Conservation (phyloP, 441 rosid species). For the Isatis lusitanica region DNA sequence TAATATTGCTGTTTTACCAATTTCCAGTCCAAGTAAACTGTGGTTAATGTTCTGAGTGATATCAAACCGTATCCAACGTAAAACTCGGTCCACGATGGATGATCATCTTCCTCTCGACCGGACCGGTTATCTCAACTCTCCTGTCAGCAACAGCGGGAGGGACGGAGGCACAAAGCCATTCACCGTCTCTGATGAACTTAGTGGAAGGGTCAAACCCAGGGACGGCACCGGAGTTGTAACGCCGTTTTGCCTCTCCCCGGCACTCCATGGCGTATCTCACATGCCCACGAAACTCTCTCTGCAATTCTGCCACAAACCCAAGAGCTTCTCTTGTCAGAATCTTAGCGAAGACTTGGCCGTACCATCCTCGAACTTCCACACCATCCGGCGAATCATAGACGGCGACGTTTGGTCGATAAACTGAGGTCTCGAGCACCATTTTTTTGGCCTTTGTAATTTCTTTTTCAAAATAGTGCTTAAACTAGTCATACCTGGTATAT, state of each 20-base stretch:
- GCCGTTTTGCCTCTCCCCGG: slow-evolving; percentile 59
- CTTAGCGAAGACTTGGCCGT: slow-evolving; percentile 57
- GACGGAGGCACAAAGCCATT: slow-evolving; percentile 70
- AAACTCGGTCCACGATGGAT: slow-evolving; percentile 41
- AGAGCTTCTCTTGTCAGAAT: slow-evolving; percentile 73
- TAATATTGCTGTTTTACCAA: not conserved
- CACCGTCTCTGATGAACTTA: slow-evolving; percentile 60
- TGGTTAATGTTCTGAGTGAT: not conserved
- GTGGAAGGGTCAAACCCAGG: slow-evolving; percentile 87
- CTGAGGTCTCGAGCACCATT: slow-evolving; percentile 36
- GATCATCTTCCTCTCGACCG: slow-evolving; percentile 91
- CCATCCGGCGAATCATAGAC: slow-evolving; percentile 66
- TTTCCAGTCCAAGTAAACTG: not conserved
- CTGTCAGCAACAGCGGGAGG: slow-evolving; percentile 79
- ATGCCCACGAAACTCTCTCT: slow-evolving; percentile 65
- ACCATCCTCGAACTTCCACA: slow-evolving; percentile 76
- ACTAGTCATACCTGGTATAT: no score
- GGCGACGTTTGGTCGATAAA: slow-evolving; percentile 34
- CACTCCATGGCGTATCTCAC: slow-evolving; percentile 79
- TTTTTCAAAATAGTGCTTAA: not conserved
- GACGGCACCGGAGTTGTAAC: slow-evolving; percentile 53
- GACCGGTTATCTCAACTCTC: slow-evolving; percentile 89
- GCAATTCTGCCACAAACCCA: slow-evolving; percentile 76
- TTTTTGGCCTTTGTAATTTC: not conserved
- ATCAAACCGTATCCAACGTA: not conserved